Evolutionary conservation across 177 flowering plant species (phyloP).

Genomic region (Vitis hybrid): DNA sequence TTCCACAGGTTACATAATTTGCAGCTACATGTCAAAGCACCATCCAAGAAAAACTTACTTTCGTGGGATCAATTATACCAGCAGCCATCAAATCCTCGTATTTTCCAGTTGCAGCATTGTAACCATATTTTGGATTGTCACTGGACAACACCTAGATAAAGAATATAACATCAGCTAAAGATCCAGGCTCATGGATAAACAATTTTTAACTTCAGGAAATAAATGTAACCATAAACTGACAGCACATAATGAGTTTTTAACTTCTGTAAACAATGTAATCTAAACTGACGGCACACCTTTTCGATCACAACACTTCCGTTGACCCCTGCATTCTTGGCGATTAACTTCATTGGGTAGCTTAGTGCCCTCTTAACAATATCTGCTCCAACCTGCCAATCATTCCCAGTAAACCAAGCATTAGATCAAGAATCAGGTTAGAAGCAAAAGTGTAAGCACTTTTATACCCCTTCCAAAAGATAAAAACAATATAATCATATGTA

Average conservation of each 20-base stretch:
- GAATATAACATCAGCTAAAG: background rate
- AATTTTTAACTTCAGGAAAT: background rate
- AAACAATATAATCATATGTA: background rate
- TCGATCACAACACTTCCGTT: constrained; percentile 97
- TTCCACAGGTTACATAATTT: no score
- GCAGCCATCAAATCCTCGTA: constrained; percentile 92
- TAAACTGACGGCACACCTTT: constrained; percentile 48
- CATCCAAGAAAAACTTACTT: constrained; percentile 38
- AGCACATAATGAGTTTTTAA: no score
- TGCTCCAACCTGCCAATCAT: constrained; percentile 76
- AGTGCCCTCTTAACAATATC: constrained; percentile 88
- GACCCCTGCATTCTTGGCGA: constrained; percentile 97
- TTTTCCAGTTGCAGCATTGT: constrained; percentile 89
- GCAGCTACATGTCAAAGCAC: no score
- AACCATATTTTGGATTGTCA: constrained; percentile 71
- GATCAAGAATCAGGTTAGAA: background rate
- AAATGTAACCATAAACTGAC: no score
- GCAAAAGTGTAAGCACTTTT: background rate
- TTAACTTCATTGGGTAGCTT: constrained; percentile 84
- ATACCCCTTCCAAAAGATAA: no score
- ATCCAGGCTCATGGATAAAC: background rate
- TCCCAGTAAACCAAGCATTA: no score
- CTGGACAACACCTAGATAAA: constrained; percentile 64
- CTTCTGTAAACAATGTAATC: no score
- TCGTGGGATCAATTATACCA: constrained; percentile 93